Percentiles rank a stretch among this genome's conserved stretches.
These are phyloP conservation scores for Knufia fluminis DNA, from an alignment of 2,329 filamentous ascomycete species.

Conservation along the genomic window DNA sequence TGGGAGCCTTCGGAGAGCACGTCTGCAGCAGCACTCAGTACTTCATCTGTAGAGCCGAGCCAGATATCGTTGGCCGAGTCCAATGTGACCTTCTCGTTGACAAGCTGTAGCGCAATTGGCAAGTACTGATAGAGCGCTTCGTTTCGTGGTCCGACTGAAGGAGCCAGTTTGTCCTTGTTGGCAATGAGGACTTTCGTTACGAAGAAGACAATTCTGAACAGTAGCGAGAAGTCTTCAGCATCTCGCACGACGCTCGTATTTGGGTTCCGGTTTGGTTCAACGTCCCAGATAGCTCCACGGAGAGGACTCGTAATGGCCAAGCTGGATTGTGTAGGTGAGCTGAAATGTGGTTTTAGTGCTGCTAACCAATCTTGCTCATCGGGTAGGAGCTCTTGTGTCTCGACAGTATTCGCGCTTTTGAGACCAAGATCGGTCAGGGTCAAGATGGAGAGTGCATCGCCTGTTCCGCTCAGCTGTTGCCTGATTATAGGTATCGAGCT, in stretches of 20 bases:
- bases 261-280: constrained; percentile 24
- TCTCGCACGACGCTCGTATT: constrained; percentile 41
- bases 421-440: constrained; percentile 42
- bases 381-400: constrained; percentile 48
- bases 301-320: constrained; percentile 66
- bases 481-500: constrained; percentile 15
- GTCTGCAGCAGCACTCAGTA: constrained; percentile 44
- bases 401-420: constrained; percentile 28
- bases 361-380: constrained; percentile 55
- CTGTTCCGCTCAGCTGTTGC: constrained; percentile 19
- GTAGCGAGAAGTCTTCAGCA: constrained; percentile 58
- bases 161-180: constrained; percentile 29
- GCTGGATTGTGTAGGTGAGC: constrained; percentile 46
- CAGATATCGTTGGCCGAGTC: constrained; percentile 47
- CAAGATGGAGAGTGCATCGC: constrained; percentile 17
- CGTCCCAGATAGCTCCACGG: constrained; percentile 60
- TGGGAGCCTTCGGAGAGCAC: constrained; percentile 44
- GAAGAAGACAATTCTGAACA: constrained; percentile 68
- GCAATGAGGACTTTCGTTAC: constrained; percentile 49
- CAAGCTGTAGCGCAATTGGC: constrained; percentile 46
- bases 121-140: constrained; percentile 42
- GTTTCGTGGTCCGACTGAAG: constrained; percentile 24
- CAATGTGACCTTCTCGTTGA: constrained; percentile 52
- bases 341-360: constrained; percentile 48
- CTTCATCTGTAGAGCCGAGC: constrained; percentile 37